Evolutionary conservation across 140 eudicot genomes (phyloP).

Genomic region (Senecio squalidus): DNA sequence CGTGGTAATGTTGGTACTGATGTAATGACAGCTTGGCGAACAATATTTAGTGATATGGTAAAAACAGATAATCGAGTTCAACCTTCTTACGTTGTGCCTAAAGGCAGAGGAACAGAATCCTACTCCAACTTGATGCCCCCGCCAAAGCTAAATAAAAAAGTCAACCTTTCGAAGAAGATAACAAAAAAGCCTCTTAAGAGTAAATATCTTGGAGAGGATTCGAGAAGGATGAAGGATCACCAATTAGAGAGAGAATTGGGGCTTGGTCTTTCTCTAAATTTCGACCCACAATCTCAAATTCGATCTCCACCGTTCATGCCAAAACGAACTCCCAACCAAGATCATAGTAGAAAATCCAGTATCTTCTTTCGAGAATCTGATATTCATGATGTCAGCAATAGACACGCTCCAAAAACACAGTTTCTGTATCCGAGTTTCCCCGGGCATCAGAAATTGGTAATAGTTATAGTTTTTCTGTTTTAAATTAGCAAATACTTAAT

Average conservation of each 20-base stretch:
- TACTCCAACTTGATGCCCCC: conserved; percentile 27
- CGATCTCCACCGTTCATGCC: conserved; percentile 14
- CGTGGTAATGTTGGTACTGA: conserved; percentile 18
- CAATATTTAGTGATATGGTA: conserved; percentile 26
- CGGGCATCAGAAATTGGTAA: conserved; percentile 38
- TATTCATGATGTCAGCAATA: conserved; percentile 31
- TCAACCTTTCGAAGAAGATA: conserved; percentile 24
- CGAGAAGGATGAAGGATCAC: conserved; percentile 7
- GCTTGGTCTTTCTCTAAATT: conserved; percentile 47
- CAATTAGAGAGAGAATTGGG: conserved; percentile 29
- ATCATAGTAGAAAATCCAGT: conserved; percentile 25
- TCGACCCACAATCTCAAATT: conserved; percentile 15
- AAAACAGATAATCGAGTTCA: conserved; percentile 25
- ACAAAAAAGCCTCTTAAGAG: conserved; percentile 21
- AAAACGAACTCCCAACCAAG: conserved; percentile 18
- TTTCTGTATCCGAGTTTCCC: conserved; percentile 22
- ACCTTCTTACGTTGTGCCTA: conserved; percentile 7
- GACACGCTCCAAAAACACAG: conserved; percentile 13
- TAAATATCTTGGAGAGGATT: conserved; percentile 26
- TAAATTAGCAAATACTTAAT: too few species aligned
- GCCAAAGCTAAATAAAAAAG: conserved; percentile 24
- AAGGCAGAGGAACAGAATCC: conserved; percentile 29
- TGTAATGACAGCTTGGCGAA: conserved; percentile 17
- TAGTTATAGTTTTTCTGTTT: neutral
- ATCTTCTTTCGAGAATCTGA: conserved; percentile 32